These are phyloP conservation scores for Globisporangium okanoganense DNA, from an alignment of 352 stramenopile species.

Conservation along the genomic window DNA sequence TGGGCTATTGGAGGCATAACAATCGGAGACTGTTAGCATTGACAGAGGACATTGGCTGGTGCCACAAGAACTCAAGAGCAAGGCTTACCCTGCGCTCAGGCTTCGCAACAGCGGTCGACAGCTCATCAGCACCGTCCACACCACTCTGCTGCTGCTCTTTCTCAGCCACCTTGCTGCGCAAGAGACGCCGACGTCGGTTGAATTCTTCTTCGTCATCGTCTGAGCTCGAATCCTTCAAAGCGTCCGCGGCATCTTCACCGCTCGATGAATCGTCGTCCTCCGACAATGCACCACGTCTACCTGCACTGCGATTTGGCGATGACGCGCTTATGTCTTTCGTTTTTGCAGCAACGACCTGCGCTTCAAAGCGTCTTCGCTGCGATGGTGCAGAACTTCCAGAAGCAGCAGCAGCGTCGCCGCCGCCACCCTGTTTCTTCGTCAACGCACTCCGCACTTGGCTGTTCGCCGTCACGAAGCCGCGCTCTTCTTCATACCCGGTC, in stretches of 20 bases:
- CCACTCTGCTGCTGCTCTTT: constrained; percentile 24
- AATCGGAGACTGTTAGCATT: not conserved
- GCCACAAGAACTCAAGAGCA: not conserved
- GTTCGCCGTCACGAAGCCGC: constrained; percentile 69
- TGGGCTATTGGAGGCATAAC: constrained; percentile 12
- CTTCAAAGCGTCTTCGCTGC: constrained; percentile 52
- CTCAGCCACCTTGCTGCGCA: constrained; percentile 56
- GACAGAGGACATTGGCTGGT: not conserved
- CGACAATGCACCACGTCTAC: not conserved
- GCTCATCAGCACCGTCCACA: not conserved
- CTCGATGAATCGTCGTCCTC: constrained; percentile 21
- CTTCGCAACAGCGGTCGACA: not conserved
- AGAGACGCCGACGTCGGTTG: constrained; percentile 47
- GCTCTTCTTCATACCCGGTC: constrained; percentile 68
- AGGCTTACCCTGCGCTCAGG: constrained; percentile 7
- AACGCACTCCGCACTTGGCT: constrained; percentile 49
- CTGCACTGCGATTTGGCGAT: not conserved
- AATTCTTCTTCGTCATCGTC: constrained; percentile 75
- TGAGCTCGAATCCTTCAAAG: constrained; percentile 72
- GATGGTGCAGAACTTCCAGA: constrained; percentile 5
- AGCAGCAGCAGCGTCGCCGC: not conserved
- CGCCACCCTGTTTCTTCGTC: constrained; percentile 10
- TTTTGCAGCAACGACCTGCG: constrained; percentile 34
- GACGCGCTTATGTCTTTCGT: not conserved
- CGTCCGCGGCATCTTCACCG: constrained; percentile 36